Percentiles rank a stretch among this genome's conserved stretches.
These are phyloP conservation scores for Mycena galopus DNA, from an alignment of 768 basidiomycete species.

Conservation along the genomic window DNA sequence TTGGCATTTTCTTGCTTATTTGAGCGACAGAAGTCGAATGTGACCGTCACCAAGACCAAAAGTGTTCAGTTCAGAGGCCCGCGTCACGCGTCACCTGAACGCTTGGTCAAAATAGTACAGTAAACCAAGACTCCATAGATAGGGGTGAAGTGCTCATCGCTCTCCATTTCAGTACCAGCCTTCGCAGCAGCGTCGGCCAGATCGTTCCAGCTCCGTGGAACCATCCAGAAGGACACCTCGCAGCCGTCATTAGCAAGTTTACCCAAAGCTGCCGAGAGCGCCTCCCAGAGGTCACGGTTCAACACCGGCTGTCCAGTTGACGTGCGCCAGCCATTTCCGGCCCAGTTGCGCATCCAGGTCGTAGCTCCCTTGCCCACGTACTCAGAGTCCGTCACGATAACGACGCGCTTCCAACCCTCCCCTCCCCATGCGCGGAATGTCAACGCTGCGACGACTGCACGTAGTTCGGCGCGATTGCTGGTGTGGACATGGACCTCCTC, in stretches of 20 bases:
- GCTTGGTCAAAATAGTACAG: too few relatives aligned
- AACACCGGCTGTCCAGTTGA: slow-evolving; percentile 25
- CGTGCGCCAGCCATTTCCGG: slow-evolving; percentile 38
- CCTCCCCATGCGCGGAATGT: slow-evolving; percentile 41
- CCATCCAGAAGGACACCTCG: slow-evolving; percentile 39
- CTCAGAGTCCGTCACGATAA: slow-evolving; percentile 48
- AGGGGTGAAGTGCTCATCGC: not conserved
- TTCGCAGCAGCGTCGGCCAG: slow-evolving; percentile 40
- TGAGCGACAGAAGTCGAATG: too few relatives aligned
- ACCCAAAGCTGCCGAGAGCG: slow-evolving; percentile 31
- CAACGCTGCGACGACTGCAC: slow-evolving; percentile 44
- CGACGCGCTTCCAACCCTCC: slow-evolving; percentile 46
- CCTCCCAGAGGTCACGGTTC: slow-evolving; percentile 45
- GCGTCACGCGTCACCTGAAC: too few relatives aligned
- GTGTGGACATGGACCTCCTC: slow-evolving; percentile 35
- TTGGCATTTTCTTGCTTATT: too few relatives aligned
- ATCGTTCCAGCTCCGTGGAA: slow-evolving; percentile 38
- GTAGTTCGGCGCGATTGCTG: slow-evolving; percentile 51
- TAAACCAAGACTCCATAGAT: too few relatives aligned
- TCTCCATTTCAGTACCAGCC: slow-evolving; percentile 3
- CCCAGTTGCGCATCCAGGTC: slow-evolving; percentile 42
- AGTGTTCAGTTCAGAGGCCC: too few relatives aligned
- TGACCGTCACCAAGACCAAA: too few relatives aligned
- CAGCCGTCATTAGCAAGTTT: slow-evolving; percentile 35
- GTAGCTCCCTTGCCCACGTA: slow-evolving; percentile 46